Evolutionary conservation across 2,329 filamentous ascomycete genomes (phyloP).

Genomic region (Neonectria sp.): DNA sequence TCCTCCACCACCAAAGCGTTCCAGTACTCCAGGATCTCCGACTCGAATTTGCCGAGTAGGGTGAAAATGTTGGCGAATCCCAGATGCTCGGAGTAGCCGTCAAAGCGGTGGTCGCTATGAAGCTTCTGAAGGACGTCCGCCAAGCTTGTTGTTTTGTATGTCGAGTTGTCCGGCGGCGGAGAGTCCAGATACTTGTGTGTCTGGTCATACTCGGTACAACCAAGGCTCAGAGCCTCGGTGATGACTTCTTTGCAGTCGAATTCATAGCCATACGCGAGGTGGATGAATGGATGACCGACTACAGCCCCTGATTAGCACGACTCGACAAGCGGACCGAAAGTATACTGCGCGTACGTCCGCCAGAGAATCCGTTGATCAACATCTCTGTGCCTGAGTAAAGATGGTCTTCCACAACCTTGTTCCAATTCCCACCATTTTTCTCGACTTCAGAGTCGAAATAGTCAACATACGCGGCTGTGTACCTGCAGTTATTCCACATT

Average conservation of each 20-base stretch:
- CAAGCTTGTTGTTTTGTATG: slow-evolving; percentile 3
- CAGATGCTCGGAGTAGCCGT: neutral
- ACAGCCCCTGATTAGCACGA: neutral
- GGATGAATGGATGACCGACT: slow-evolving; percentile 19
- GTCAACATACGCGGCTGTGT: slow-evolving; percentile 15
- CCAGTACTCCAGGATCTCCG: slow-evolving; percentile 10
- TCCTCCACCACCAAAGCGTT: slow-evolving; percentile 4
- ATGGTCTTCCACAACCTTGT: slow-evolving; percentile 8
- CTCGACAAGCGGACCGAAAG: neutral
- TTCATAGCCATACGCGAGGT: slow-evolving; percentile 16
- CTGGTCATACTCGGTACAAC: neutral
- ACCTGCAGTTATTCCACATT: neutral
- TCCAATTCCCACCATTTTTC: neutral
- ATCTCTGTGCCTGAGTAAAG: slow-evolving; percentile 1
- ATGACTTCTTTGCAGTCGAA: slow-evolving; percentile 5
- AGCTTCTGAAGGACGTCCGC: neutral
- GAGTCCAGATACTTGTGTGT: neutral
- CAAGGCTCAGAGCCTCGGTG: slow-evolving; percentile 8
- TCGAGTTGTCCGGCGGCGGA: slow-evolving; percentile 4
- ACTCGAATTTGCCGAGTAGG: neutral
- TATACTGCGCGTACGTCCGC: neutral
- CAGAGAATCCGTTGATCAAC: slow-evolving; percentile 8
- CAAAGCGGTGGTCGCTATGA: neutral
- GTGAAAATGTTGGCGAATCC: slow-evolving; percentile 9
- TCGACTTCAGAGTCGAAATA: slow-evolving; percentile 11